These are phyloP conservation scores for Candida sakaeoensis DNA, from an alignment of 805 yeast genomes.

Conservation along the genomic window DNA sequence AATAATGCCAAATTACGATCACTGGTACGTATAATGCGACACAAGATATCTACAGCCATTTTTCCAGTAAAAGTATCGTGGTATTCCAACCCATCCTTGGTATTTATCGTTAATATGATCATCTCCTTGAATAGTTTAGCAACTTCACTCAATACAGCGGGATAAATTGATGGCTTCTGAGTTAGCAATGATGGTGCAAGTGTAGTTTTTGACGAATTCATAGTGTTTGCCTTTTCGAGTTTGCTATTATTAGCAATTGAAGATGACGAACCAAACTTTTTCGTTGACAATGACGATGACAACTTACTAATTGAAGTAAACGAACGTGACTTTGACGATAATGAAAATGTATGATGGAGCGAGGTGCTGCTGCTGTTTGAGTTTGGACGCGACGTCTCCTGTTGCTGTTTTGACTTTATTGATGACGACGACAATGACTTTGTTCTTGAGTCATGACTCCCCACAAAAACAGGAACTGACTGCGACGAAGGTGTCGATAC, in stretches of 20 bases:
- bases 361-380: conserved; percentile 17
- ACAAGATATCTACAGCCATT: conserved; percentile 89
- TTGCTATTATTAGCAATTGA: conserved; percentile 34
- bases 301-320: conserved; percentile 39
- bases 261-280: conserved; percentile 33
- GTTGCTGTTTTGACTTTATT: conserved; percentile 8
- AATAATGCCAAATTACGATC: conserved; percentile 88
- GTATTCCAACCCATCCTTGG: conserved; percentile 87
- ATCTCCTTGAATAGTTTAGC: conserved; percentile 73
- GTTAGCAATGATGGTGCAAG: conserved; percentile 30
- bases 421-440: conserved; percentile 28
- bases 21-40: conserved; percentile 79
- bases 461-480: background rate
- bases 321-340: conserved; percentile 38
- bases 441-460: conserved; percentile 18
- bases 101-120: conserved; percentile 68
- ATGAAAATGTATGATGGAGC: conserved; percentile 31
- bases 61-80: conserved; percentile 92
- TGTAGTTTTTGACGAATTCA: background rate
- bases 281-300: conserved; percentile 40
- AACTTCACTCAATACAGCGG: conserved; percentile 83
- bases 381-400: conserved; percentile 1
- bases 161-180: conserved; percentile 74
- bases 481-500: conserved; percentile 18
- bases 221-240: conserved; percentile 5